phyloP scores from a whole-genome alignment of 352 stramenopile genomes.

The Globisporangium okanoganense region DNA sequence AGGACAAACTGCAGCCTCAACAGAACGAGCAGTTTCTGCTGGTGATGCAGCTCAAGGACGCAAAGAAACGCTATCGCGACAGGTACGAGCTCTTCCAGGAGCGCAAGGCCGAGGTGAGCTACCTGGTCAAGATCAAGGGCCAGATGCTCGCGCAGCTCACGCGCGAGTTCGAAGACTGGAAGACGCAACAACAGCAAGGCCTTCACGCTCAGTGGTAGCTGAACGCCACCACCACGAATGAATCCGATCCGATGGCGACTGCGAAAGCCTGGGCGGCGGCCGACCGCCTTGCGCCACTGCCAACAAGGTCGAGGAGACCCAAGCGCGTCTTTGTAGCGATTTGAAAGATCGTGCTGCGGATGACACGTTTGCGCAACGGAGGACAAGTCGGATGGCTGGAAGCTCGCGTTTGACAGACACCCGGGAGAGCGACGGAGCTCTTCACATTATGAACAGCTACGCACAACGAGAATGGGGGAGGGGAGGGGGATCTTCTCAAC shows the following conservation, averaged over 20 bases:
- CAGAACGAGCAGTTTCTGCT: constrained; percentile 16
- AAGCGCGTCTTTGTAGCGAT: background rate
- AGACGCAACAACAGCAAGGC: constrained; percentile 13
- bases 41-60: constrained; percentile 48
- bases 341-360: background rate
- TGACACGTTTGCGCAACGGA: background rate
- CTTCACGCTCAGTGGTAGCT: background rate
- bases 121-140: constrained; percentile 54
- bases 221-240: background rate
- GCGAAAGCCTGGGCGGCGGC: background rate
- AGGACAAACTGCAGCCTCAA: constrained; percentile 4
- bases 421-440: background rate
- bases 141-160: constrained; percentile 61
- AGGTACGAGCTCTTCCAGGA: constrained; percentile 44
- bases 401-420: too few species aligned
- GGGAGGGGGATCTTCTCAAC: background rate
- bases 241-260: too few species aligned
- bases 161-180: constrained; percentile 51
- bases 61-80: constrained; percentile 54
- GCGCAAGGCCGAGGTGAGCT: constrained; percentile 48
- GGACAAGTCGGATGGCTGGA: background rate
- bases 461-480: background rate
- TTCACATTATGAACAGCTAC: background rate
- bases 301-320: background rate
- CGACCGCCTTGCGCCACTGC: background rate